Evolutionary conservation across 108 stramenopile genomes (phyloP), one percentile per base, ranked within the genome.

Genomic region (Nitzschia putrida): DNA sequence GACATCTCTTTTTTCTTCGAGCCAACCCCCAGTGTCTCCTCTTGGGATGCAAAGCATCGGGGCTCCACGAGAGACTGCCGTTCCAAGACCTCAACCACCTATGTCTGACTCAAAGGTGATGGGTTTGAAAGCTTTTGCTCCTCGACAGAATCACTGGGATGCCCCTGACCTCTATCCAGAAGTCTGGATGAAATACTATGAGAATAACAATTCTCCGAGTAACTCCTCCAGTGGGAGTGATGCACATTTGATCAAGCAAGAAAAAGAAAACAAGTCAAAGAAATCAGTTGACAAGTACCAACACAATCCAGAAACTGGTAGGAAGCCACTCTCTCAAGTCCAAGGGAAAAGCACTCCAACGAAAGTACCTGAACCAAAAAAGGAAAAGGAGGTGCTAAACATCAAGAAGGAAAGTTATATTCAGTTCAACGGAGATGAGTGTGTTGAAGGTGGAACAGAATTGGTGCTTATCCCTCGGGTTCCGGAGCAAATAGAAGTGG

Each of bases 221-320:
- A 63, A 63, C 44, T 40, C 38, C 8, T 63, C 61, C 2, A 63
- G 21, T 4, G 61, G 44, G 44, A 63, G 61, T 47, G 61, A 63
- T 5, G 61, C 61, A 7, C 21, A 22, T 38, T 47, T 63, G 23
- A 63, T 63, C 22, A 13, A 39, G n/a, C 23, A 44, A 63, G 34
- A 59, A 4, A 16, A 49, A 49, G 47, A 49, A 3, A 49, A 49
- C 47, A 2, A 49, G 3, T 49, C 47, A 18, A 49, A 34, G 29
- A 34, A 34, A 4, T 34, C 47, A 2, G 47, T 49, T 49, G 47
- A 49, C n/a, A 18, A 49, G n/a, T 49, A 49, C 47, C 47, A 49
- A 4, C 47, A 49, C 6, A 18, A 4, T 49, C 29, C 29, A 34
- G 29, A 34, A 34, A 34, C 29, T 34, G 29, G 4, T 1, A 34